Evolutionary conservation across 805 yeast genomes (phyloP), one percentile per base, ranked within the genome.

Genomic region (Metschnikowia santaceciliae): DNA sequence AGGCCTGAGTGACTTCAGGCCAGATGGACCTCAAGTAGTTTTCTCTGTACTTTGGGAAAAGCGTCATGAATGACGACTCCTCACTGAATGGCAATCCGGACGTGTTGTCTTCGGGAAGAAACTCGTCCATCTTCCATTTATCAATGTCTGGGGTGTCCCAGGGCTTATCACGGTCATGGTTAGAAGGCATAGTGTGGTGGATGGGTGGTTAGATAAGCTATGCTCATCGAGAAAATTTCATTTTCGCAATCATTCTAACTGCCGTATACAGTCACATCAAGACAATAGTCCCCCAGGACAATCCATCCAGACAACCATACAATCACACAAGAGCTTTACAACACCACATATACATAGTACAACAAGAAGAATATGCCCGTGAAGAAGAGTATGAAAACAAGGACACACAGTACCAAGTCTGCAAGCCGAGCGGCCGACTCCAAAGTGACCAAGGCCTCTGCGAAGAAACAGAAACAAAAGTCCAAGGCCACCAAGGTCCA

Each of bases 141-240:
- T 91, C 96, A 51, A 91, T 84, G 60, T 90, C 97, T 19, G 87
- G 89, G 10, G 96, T 91, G 66, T 91, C 98, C 98, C 98, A 91
- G 48, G 98, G 98, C 70, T 92, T 92, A 61, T 94, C 98, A 64
- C 83, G 85, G 69, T 94, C 89, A 69, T 92, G 91, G 43, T 96
- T 89, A 1, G 97, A 89, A 22, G 86, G 90, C 99, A 92, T 92
- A 41, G 55, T 62, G 51, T 19, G 14, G 22, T 32, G 39, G 40
- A 32, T 30, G 14, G 30, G 45, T 30, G 32, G 19, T 46, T 13
- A 19, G 33, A 48, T 19, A 40, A 33, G 38, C 32, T 20, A 32
- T 38, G 48, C 38, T 38, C 48, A 46, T 46, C 48, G 48, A 44
- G 47, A 44, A 44, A 35, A 23, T 35, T 34, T 35, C 22, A 14